phyloP scores from a whole-genome alignment of 805 yeast genomes.

The Lipomyces sp. region DNA sequence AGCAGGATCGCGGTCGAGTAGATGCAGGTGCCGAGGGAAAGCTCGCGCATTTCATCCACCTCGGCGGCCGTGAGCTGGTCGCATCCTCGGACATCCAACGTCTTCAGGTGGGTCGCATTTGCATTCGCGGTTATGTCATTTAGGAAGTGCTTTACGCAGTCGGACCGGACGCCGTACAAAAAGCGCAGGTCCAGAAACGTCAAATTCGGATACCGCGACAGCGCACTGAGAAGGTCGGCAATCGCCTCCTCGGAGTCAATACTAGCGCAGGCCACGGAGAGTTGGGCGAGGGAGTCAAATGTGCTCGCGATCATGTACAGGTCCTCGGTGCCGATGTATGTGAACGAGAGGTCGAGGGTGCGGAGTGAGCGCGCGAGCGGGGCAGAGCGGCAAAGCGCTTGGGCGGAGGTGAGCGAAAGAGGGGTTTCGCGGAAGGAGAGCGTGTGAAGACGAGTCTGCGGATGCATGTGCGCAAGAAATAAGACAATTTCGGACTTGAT shows the following conservation, averaged over 20 bases:
- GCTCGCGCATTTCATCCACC: not conserved
- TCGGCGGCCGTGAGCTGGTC: constrained; percentile 8
- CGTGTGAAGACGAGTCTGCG: not conserved
- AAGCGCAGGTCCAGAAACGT: constrained; percentile 4
- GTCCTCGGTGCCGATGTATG: not conserved
- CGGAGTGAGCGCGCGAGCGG: not conserved
- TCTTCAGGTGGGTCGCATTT: not conserved
- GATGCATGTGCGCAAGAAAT: not conserved
- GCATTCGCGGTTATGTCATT: not conserved
- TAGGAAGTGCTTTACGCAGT: no score
- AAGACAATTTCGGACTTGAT: not conserved
- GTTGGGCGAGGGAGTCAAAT: not conserved
- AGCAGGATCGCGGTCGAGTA: constrained; percentile 4
- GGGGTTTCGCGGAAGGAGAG: constrained; percentile 7
- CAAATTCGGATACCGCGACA: not conserved
- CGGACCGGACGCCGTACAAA: constrained; percentile 10
- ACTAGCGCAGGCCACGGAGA: constrained; percentile 13
- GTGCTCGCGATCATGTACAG: constrained; percentile 4
- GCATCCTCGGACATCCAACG: constrained; percentile 11
- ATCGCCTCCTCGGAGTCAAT: not conserved
- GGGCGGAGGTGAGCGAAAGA: not conserved
- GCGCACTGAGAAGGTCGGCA: not conserved
- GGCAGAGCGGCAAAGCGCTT: not conserved
- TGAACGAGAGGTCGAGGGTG: constrained; percentile 6
- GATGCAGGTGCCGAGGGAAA: constrained; percentile 1